Percentiles rank a stretch among this genome's conserved stretches.
Evolutionary conservation across 352 stramenopile genomes (phyloP).

Genomic region (Phytophthora colocasiae): DNA sequence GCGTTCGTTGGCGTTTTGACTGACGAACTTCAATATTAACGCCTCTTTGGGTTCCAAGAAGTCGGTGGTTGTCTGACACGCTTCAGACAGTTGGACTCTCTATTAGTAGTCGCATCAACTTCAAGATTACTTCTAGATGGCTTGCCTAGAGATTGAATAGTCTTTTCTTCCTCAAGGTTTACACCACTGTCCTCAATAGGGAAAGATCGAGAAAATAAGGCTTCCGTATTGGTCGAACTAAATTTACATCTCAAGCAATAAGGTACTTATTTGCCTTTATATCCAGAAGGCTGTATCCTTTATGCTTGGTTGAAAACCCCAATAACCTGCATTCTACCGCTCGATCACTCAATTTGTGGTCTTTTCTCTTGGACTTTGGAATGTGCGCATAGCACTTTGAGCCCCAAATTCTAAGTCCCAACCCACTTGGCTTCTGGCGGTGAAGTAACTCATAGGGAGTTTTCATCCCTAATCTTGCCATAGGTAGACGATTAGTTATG

Average conservation of each 20-base stretch:
- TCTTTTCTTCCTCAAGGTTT: not conserved
- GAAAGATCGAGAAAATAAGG: not conserved
- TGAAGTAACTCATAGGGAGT: too few species aligned
- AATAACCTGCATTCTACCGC: too few species aligned
- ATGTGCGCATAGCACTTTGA: too few species aligned
- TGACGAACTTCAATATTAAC: not conserved
- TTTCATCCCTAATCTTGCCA: too few species aligned
- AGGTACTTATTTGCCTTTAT: constrained; percentile 15
- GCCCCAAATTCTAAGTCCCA: too few species aligned
- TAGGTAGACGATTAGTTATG: too few species aligned
- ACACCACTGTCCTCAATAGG: not conserved
- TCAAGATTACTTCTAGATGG: not conserved
- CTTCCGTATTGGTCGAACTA: not conserved
- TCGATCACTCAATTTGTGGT: too few species aligned
- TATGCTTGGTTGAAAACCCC: not conserved
- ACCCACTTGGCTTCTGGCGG: too few species aligned
- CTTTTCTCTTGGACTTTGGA: too few species aligned
- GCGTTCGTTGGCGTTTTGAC: not conserved
- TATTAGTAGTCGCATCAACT: not conserved
- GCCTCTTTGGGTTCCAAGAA: not conserved
- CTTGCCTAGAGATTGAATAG: constrained; percentile 2
- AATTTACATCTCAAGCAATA: constrained; percentile 17
- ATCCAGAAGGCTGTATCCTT: constrained; percentile 13
- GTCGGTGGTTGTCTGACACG: not conserved
- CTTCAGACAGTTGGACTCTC: not conserved